Conservation (phyloP, 805 yeast species). For the Metschnikowia rubicola region DNA sequence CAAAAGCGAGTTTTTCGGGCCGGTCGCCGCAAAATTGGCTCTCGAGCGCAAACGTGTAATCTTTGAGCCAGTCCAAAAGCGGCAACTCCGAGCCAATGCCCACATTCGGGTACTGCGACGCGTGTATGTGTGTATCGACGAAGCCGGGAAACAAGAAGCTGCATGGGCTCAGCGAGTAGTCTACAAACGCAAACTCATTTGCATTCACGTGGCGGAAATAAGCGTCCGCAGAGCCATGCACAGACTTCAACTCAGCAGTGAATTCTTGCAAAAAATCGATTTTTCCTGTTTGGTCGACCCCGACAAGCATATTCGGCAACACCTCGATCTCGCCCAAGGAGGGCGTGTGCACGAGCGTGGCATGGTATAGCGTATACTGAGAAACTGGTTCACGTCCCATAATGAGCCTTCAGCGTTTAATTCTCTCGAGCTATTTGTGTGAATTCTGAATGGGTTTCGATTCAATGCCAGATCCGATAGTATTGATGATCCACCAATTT, state of each 20-base stretch:
- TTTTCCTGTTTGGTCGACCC: constrained; percentile 51
- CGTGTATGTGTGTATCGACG: constrained; percentile 45
- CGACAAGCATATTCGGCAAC: constrained; percentile 53
- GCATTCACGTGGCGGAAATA: constrained; percentile 15
- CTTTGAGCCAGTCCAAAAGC: constrained; percentile 82
- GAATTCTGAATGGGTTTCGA: too few species aligned
- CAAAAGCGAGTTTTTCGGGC: constrained; percentile 44
- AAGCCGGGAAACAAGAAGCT: constrained; percentile 61
- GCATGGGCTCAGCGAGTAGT: constrained; percentile 33
- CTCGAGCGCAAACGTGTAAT: constrained; percentile 89
- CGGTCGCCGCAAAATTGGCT: constrained; percentile 43
- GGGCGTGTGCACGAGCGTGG: constrained; percentile 76
- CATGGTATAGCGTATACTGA: constrained; percentile 50
- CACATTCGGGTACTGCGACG: constrained; percentile 42
- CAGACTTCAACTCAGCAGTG: constrained; percentile 9
- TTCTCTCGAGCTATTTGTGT: too few species aligned
- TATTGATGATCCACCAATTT: too few species aligned
- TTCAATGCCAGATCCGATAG: too few species aligned
- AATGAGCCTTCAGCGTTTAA: too few species aligned
- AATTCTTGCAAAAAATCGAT: constrained; percentile 39
- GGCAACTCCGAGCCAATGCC: constrained; percentile 80
- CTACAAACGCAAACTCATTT: constrained; percentile 15
- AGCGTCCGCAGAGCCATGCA: constrained; percentile 14
- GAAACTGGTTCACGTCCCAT: too few species aligned
- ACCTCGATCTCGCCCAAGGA: constrained; percentile 53